A percentile compares a stretch with the other conserved stretches of the same genome.
phyloP scores from a whole-genome alignment of 2,329 filamentous ascomycete genomes.

The Chaetomiaceae sp. region DNA sequence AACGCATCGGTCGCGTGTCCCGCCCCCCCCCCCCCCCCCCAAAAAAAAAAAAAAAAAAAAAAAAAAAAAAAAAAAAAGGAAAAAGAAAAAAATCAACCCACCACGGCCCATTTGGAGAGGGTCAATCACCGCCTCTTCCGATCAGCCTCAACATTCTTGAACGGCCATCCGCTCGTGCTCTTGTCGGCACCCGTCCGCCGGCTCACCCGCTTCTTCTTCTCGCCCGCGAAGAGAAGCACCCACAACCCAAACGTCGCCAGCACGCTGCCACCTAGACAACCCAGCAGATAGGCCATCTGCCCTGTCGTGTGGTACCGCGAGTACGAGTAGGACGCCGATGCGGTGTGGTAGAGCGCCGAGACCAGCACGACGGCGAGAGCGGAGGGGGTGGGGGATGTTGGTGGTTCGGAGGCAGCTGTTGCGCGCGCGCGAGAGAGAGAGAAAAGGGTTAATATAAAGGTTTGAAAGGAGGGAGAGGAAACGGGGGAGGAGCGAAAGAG shows the following conservation, averaged over 20 bases:
- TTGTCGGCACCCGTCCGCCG: constrained; percentile 39
- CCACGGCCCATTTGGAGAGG: no score
- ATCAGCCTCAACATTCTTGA: constrained; percentile 35
- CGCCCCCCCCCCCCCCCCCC: no score
- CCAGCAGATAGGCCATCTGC: constrained; percentile 57
- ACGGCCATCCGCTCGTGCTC: constrained; percentile 39
- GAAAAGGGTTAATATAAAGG: constrained; percentile 13
- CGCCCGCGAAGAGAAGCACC: constrained; percentile 45
- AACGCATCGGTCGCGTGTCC: no score
- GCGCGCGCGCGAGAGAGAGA: constrained; percentile 33
- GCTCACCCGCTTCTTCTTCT: constrained; percentile 33
- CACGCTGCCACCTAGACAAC: constrained; percentile 51
- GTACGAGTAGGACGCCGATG: constrained; percentile 64
- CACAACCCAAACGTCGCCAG: constrained; percentile 62
- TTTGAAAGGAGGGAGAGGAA: background rate
- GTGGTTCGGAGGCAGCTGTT: background rate
- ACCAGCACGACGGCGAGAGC: constrained; percentile 63
- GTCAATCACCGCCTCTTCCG: constrained; percentile 25
- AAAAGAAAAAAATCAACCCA: no score
- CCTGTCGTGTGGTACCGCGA: constrained; percentile 55
- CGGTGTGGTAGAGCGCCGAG: constrained; percentile 61
- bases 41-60: no score
- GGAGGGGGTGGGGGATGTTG: constrained; percentile 54
- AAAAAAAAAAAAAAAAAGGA: no score
- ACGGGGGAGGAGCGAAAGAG: background rate